Conservation (phyloP, 805 yeast species). For the Kodamaea laetipori region DNA sequence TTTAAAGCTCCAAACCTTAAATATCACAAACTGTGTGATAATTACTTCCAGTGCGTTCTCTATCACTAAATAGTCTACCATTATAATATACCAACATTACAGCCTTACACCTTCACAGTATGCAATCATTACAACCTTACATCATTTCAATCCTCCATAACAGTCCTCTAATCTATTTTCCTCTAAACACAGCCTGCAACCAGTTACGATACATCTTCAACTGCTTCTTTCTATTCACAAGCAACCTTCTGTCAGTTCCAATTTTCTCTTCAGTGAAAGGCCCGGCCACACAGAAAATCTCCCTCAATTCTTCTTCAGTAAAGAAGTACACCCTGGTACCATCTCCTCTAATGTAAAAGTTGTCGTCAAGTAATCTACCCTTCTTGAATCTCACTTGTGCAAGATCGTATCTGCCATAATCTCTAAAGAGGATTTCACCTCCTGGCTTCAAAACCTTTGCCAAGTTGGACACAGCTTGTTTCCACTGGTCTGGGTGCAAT, state of each 20-base stretch:
- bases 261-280: constrained; percentile 70
- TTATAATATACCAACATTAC: background rate
- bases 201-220: constrained; percentile 95
- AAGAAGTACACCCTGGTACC: constrained; percentile 97
- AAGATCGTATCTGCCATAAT: constrained; percentile 93
- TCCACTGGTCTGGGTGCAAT: constrained; percentile 89
- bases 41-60: too few relatives aligned
- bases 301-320: constrained; percentile 85
- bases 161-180: too few relatives aligned
- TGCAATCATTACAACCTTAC: too few relatives aligned
- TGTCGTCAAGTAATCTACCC: constrained; percentile 82
- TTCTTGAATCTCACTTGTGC: constrained; percentile 94
- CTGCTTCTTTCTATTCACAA: constrained; percentile 90
- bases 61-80: too few relatives aligned
- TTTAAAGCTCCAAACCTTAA: background rate
- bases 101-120: too few relatives aligned
- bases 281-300: constrained; percentile 56
- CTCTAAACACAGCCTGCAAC: constrained; percentile 87
- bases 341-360: constrained; percentile 95
- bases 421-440: constrained; percentile 85
- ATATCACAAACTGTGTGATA: too few relatives aligned
- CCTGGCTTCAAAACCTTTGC: constrained; percentile 84
- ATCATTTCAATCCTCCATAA: too few relatives aligned
- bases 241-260: constrained; percentile 85
- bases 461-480: constrained; percentile 71